Evolutionary conservation across 495 filamentous ascomycete genomes (phyloP).

Genomic region (Thozetella sp.): DNA sequence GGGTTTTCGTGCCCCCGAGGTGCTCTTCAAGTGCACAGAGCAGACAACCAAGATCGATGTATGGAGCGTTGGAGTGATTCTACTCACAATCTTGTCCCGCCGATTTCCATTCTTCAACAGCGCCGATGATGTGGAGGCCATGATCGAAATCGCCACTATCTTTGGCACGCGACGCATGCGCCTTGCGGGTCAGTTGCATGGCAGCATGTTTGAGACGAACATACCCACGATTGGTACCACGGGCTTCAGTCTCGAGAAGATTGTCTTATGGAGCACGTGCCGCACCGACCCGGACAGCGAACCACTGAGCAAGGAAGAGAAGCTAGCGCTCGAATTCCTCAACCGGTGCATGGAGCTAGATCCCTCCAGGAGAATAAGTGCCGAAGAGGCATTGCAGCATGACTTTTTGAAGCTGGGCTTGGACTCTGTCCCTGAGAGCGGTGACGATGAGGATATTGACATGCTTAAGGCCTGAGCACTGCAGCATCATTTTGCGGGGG

Average conservation of each 20-base stretch:
- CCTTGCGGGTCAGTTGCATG: slow-evolving; percentile 78
- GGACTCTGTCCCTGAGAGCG: slow-evolving; percentile 18
- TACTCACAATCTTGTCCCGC: slow-evolving; percentile 84
- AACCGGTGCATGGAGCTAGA: slow-evolving; percentile 72
- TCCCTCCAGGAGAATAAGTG: slow-evolving; percentile 69
- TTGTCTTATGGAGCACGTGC: slow-evolving; percentile 88
- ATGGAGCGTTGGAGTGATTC: slow-evolving; percentile 94
- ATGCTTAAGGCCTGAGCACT: slow-evolving; percentile 33
- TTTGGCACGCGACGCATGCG: slow-evolving; percentile 88
- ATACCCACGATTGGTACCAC: slow-evolving; percentile 85
- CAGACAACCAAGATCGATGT: slow-evolving; percentile 97
- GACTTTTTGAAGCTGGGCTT: slow-evolving; percentile 64
- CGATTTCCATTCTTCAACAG: slow-evolving; percentile 99
- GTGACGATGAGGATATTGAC: slow-evolving; percentile 49
- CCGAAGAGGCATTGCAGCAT: slow-evolving; percentile 70
- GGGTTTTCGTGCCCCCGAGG: slow-evolving; percentile 94
- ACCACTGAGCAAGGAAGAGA: slow-evolving; percentile 59
- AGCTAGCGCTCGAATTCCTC: slow-evolving; percentile 67
- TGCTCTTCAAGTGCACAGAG: slow-evolving; percentile 94
- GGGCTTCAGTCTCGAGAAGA: slow-evolving; percentile 87
- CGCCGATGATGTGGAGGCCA: slow-evolving; percentile 92
- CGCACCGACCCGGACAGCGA: slow-evolving; percentile 44
- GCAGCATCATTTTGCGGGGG: too few relatives aligned
- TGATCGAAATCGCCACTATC: slow-evolving; percentile 95
- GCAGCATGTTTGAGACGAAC: slow-evolving; percentile 82